A percentile compares a stretch with the other conserved stretches of the same genome.
Evolutionary conservation across 2,329 filamentous ascomycete species (phyloP).

Genomic region (Paecilomyces sp.): DNA sequence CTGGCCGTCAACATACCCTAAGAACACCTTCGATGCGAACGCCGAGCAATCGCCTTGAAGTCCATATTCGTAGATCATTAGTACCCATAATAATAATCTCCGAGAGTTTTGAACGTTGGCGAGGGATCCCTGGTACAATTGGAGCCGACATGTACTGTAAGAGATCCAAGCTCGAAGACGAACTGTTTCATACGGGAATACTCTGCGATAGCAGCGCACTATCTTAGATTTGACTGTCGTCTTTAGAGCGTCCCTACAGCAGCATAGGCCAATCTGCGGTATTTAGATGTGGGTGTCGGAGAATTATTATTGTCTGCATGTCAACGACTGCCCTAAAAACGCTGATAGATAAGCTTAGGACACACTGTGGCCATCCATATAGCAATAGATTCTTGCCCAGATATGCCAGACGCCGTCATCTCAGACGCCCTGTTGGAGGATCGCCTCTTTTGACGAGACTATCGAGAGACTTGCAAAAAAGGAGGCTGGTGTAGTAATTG

Average conservation of each 20-base stretch:
- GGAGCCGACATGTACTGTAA: not conserved
- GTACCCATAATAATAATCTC: not conserved
- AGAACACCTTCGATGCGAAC: not conserved
- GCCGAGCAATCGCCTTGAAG: not conserved
- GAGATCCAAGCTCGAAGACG: not conserved
- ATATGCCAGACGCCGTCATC: not conserved
- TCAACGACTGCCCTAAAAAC: not conserved
- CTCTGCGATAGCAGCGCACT: not conserved
- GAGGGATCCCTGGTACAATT: not conserved
- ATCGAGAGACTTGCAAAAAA: not conserved
- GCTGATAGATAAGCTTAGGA: not conserved
- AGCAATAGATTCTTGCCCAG: not conserved
- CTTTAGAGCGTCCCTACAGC: not conserved
- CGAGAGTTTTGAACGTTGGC: not conserved
- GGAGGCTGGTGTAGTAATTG: not conserved
- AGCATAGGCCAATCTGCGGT: not conserved
- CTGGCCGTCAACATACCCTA: not conserved
- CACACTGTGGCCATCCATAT: not conserved
- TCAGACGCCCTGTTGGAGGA: not conserved
- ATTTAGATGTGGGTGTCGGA: not conserved
- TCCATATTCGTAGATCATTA: not conserved
- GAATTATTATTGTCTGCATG: not conserved
- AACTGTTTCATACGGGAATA: not conserved
- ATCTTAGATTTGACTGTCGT: not conserved
- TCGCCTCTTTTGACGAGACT: not conserved